Evolutionary conservation across 495 filamentous ascomycete genomes (phyloP), one percentile per base, ranked within the genome.

Genomic region (Lepidopterella palustris): DNA sequence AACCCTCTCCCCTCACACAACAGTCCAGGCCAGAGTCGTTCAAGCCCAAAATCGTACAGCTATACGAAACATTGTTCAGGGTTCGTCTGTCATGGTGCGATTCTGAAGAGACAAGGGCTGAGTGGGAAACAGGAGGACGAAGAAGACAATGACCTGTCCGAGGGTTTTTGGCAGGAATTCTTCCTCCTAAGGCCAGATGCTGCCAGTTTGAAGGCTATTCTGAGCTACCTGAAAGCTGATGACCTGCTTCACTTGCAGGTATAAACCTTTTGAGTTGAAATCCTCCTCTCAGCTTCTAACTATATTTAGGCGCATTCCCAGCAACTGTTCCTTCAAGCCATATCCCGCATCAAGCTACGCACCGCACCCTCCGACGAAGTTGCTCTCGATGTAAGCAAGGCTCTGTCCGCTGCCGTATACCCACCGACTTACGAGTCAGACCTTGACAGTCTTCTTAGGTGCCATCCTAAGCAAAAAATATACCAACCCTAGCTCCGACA

Each of bases 101-200:
- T 21, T 47, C 57, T 24, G 20, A 50, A 24, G 47, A 50, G 18
- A 25, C 47, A 50, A 50, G 47, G 31, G 26, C 55, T 60, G 57
- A 65, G 35, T 42, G 23, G 35, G 52, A 45, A 10, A 54, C 61
- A 83, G 73, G 74, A 84, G 64, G 80, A 85, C 29, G 72, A 80
- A 42, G 86, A 90, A 45, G 80, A 79, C 58, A 74, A 80, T 39
- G 84, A 88, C 35, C 84, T 84, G 52, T 81, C 87, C 0, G 90
- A 96, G 60, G 93, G 91, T 8, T 99, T 97, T 74, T 99, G 93
- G 95, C 80, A 83, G 54, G 92, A 97, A 74, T 89, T 97, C 74
- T 98, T 97, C 74, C 78, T 97, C 40, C 79, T 96, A 50, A 81
- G 81, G 51, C 92, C 93, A 28, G 87, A 96, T 70, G 78, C 80